These are phyloP conservation scores for Phytopythium helicoides DNA, from an alignment of 352 stramenopile species.

Conservation along the genomic window DNA sequence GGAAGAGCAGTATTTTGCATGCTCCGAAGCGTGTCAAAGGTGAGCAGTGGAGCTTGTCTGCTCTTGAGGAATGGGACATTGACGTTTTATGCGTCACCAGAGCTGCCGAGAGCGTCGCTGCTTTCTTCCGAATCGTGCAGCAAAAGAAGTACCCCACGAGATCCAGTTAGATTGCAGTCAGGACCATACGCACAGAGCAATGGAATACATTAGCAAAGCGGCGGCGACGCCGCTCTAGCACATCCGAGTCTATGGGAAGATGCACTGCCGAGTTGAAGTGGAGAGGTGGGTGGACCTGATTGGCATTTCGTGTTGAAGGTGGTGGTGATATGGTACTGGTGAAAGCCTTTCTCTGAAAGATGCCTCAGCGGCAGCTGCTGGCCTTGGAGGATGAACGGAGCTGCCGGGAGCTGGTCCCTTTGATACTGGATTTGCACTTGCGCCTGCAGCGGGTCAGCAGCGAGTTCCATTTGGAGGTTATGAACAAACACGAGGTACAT, in stretches of 20 bases:
- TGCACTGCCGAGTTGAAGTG: no score
- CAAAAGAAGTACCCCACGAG: conserved; percentile 62
- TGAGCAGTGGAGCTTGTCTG: conserved; percentile 13
- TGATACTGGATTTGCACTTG: no score
- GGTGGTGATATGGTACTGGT: not conserved
- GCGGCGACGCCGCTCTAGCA: not conserved
- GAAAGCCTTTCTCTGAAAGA: not conserved
- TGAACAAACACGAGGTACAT: no score
- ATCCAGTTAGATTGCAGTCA: conserved; percentile 8
- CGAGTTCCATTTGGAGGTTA: no score
- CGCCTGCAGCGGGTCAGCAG: no score
- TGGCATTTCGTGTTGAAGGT: not conserved
- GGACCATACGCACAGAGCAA: not conserved
- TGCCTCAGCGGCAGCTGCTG: no score
- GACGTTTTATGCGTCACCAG: conserved; percentile 14
- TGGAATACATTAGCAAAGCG: conserved; percentile 21
- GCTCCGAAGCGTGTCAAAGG: conserved; percentile 75
- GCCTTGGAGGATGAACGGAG: no score
- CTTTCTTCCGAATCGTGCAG: conserved; percentile 76
- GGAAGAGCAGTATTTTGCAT: conserved; percentile 84
- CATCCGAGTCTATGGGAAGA: not conserved
- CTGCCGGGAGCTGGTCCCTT: no score
- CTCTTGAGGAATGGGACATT: not conserved
- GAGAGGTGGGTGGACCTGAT: no score
- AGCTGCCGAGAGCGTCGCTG: conserved; percentile 67